A percentile compares a stretch with the other conserved stretches of the same genome.
These are phyloP conservation scores for Lodderomyces beijingensis DNA, from an alignment of 1,139 yeast genomes.

Conservation along the genomic window DNA sequence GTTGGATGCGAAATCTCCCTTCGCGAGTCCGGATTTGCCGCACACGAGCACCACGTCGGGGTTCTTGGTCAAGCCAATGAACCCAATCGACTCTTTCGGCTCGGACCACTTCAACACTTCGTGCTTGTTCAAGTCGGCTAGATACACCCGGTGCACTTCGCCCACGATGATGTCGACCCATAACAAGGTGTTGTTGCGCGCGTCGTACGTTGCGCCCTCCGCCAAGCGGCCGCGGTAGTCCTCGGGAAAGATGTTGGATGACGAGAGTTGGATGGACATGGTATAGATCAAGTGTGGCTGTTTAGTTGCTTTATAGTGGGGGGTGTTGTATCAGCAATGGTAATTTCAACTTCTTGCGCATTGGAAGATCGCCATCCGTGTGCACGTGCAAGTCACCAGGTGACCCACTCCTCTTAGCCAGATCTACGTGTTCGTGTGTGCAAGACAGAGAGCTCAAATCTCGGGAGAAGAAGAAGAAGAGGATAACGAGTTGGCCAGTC, in stretches of 20 bases:
- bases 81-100: slow-evolving; percentile 49
- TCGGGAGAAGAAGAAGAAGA: too few species aligned
- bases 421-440: too few species aligned
- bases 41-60: slow-evolving; percentile 46
- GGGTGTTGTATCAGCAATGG: too few species aligned
- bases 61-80: slow-evolving; percentile 53
- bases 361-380: too few species aligned
- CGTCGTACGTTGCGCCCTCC: slow-evolving; percentile 67
- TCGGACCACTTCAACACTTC: slow-evolving; percentile 37
- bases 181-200: slow-evolving; percentile 49
- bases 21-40: slow-evolving; percentile 53
- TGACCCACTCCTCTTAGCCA: too few species aligned
- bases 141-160: slow-evolving; percentile 47
- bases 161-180: slow-evolving; percentile 71
- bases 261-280: slow-evolving; percentile 11
- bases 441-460: too few species aligned
- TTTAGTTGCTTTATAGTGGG: too few species aligned
- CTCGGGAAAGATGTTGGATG: slow-evolving; percentile 31
- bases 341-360: too few species aligned
- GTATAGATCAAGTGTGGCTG: neutral
- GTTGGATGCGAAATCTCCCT: slow-evolving; percentile 40
- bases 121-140: slow-evolving; percentile 22
- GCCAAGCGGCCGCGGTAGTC: slow-evolving; percentile 51
- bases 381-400: too few species aligned
- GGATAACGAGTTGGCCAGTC: too few species aligned